phyloP scores from a whole-genome alignment of 108 stramenopile species.

The Cyclotella sp. region DNA sequence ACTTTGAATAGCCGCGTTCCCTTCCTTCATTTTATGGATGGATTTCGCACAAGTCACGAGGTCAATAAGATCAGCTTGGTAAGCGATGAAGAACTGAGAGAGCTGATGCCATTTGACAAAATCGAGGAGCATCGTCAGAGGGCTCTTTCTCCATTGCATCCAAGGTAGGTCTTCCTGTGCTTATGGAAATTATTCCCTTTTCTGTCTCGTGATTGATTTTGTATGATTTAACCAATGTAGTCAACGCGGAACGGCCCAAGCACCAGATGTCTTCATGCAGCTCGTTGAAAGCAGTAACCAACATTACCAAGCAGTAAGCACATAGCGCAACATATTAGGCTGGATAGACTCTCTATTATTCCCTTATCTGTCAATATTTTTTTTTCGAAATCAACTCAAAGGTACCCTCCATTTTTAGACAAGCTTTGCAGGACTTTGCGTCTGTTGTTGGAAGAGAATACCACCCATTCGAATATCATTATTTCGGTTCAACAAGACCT shows the following conservation, averaged over 20 bases:
- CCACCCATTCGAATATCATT: conserved; percentile 58
- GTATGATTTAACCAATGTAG: conserved; percentile 11
- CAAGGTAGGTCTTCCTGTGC: conserved; percentile 45
- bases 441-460: conserved; percentile 55
- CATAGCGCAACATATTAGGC: background rate
- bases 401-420: conserved; percentile 47
- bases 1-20: conserved; percentile 69
- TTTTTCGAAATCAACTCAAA: background rate
- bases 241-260: conserved; percentile 74
- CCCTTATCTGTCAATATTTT: background rate
- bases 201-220: background rate
- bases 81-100: conserved; percentile 55
- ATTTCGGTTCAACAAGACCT: conserved; percentile 60
- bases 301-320: conserved; percentile 52
- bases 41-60: conserved; percentile 71
- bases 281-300: conserved; percentile 66
- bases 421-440: conserved; percentile 54
- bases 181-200: background rate
- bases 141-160: conserved; percentile 67
- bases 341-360: background rate
- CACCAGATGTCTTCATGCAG: conserved; percentile 75
- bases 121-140: conserved; percentile 69
- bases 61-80: conserved; percentile 63
- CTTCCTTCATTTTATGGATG: conserved; percentile 73
- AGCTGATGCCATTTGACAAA: conserved; percentile 66